A percentile compares a stretch with the other conserved stretches of the same genome.
Conservation (phyloP, 1,284 basidiomycete species). For the Trametes versicolor region DNA sequence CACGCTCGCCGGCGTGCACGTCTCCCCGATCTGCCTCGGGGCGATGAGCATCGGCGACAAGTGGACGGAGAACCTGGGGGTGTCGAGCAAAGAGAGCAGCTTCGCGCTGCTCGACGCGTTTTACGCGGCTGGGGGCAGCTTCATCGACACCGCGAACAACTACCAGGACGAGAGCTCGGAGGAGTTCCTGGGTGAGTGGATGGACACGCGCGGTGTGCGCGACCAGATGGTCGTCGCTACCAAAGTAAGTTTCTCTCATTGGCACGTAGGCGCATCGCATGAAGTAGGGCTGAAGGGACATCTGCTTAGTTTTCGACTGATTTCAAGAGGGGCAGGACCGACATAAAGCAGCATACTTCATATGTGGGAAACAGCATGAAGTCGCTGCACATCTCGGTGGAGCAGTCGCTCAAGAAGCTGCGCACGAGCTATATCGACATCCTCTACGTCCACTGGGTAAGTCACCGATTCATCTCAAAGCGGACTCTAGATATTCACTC, state of each 20-base stretch:
- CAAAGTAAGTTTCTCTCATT: background rate
- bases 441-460: constrained; percentile 1
- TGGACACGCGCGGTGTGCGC: background rate
- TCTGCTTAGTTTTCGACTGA: background rate
- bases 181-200: background rate
- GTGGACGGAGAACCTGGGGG: background rate
- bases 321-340: background rate
- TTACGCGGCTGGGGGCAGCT: constrained; percentile 1
- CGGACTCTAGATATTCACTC: background rate
- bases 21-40: background rate
- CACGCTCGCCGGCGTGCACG: background rate
- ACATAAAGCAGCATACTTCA: background rate
- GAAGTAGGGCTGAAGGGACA: background rate
- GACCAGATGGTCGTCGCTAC: constrained; percentile 1
- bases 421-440: background rate
- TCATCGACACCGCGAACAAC: constrained; percentile 6
- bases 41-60: background rate
- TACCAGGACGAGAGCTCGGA: constrained; percentile 2
- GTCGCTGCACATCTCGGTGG: constrained; percentile 3
- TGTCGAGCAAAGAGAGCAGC: background rate
- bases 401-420: constrained; percentile 4
- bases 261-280: background rate
- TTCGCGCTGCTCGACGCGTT: constrained; percentile 1
- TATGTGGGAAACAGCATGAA: background rate
- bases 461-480: background rate